Percentiles rank a stretch among this genome's conserved stretches.
Evolutionary conservation across 495 filamentous ascomycete genomes (phyloP).

Genomic region (Podospora bellae-mahoneyi): DNA sequence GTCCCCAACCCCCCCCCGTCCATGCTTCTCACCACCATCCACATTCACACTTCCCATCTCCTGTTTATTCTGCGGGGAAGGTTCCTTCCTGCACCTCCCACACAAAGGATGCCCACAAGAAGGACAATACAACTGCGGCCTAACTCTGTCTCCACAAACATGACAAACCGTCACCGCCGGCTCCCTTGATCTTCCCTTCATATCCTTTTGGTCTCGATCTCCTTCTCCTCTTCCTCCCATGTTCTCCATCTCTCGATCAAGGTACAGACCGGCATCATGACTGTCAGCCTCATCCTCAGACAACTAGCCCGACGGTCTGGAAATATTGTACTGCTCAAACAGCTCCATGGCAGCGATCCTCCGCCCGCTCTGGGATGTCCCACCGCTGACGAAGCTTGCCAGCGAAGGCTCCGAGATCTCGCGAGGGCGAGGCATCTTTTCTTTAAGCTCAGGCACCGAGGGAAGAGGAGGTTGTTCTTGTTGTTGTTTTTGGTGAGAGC

Average conservation of each 20-base stretch:
- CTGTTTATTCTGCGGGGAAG: neutral
- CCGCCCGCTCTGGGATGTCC: constrained; percentile 14
- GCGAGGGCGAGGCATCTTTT: neutral
- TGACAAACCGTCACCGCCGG: constrained; percentile 31
- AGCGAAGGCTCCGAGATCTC: constrained; percentile 12
- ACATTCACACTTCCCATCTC: neutral
- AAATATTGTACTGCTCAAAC: constrained; percentile 36
- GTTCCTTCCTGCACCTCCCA: constrained; percentile 29
- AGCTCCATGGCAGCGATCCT: constrained; percentile 32
- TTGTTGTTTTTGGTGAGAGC: neutral
- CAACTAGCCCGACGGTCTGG: constrained; percentile 40
- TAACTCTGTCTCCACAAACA: constrained; percentile 36
- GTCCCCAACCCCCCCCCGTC: constrained; percentile 16
- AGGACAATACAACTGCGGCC: constrained; percentile 33
- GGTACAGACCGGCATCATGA: neutral
- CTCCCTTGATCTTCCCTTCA: neutral
- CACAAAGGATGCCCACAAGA: constrained; percentile 42
- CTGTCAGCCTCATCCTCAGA: constrained; percentile 34
- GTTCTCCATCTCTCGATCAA: constrained; percentile 20
- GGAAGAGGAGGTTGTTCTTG: neutral
- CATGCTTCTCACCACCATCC: neutral
- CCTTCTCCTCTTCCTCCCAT: constrained; percentile 17
- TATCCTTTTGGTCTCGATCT: neutral
- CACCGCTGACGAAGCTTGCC: constrained; percentile 6
- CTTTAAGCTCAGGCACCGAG: neutral